Conservation (phyloP, 192 early-diverging fungal species). For the Linnemannia exigua region DNA sequence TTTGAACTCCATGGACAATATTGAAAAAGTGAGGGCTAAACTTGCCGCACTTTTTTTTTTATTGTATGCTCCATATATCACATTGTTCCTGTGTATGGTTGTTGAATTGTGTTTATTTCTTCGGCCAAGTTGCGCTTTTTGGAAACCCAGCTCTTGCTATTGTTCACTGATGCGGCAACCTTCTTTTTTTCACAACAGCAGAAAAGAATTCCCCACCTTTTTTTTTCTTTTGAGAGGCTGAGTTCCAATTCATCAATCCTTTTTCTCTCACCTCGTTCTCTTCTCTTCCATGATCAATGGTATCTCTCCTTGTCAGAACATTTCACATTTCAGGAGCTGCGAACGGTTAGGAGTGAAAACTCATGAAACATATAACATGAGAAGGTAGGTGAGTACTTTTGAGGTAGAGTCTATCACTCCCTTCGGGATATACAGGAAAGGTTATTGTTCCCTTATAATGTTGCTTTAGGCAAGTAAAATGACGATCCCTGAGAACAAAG, state of each 20-base stretch:
- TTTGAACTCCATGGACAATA: too few species aligned
- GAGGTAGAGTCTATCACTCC: neutral
- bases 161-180: neutral
- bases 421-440: slow-evolving; percentile 1
- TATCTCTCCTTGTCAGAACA: neutral
- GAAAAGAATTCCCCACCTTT: neutral
- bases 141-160: neutral
- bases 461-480: neutral
- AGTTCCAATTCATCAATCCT: neutral
- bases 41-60: too few species aligned
- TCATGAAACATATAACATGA: neutral
- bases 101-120: neutral
- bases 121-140: neutral
- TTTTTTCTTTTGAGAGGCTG: neutral
- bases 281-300: neutral
- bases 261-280: neutral
- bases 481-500: neutral
- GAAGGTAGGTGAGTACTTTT: neutral
- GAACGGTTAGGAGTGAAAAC: neutral
- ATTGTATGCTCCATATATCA: too few species aligned
- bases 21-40: too few species aligned
- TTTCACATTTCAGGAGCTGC: too few species aligned
- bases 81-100: neutral
- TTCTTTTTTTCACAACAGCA: neutral
- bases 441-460: neutral